A percentile compares a stretch with the other conserved stretches of the same genome.
Conservation (phyloP, 2,329 filamentous ascomycete species). For the Periconia sp. region DNA sequence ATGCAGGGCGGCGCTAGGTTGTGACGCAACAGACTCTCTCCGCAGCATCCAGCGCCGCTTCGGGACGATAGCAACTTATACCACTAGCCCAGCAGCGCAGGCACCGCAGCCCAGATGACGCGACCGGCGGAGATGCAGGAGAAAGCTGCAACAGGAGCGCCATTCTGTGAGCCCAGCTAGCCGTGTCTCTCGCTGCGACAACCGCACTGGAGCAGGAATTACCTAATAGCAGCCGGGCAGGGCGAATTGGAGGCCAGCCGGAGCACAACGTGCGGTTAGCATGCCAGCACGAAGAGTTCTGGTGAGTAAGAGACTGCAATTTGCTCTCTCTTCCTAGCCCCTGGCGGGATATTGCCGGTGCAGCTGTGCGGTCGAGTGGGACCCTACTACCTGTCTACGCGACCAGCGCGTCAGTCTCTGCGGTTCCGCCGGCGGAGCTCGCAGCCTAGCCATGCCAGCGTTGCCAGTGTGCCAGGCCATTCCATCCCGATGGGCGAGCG, state of each 20-base stretch:
- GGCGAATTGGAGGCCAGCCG: slow-evolving; percentile 34
- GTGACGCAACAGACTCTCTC: slow-evolving; percentile 1
- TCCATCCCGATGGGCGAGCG: no score
- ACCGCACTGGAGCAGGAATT: slow-evolving; percentile 37
- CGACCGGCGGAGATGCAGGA: slow-evolving; percentile 42
- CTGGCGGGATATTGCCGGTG: no score
- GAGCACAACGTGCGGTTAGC: slow-evolving; percentile 27
- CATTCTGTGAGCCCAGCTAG: slow-evolving; percentile 33
- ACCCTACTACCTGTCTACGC: no score
- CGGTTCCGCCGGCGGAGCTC: no score
- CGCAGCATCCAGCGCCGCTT: neutral
- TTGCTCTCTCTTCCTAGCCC: slow-evolving; percentile 22
- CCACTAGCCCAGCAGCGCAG: neutral
- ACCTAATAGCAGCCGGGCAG: slow-evolving; percentile 41
- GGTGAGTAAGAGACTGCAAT: slow-evolving; percentile 21
- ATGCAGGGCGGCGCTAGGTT: slow-evolving; percentile 28
- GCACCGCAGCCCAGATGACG: slow-evolving; percentile 14
- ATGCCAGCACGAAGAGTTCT: slow-evolving; percentile 20
- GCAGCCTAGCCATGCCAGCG: no score
- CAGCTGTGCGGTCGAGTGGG: no score
- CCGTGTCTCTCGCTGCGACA: slow-evolving; percentile 31
- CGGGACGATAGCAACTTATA: slow-evolving; percentile 10
- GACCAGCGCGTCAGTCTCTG: no score
- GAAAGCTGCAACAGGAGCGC: slow-evolving; percentile 27
- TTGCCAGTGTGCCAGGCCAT: no score